phyloP scores from a whole-genome alignment of 768 basidiomycete genomes.

The Lactarius trivialis region DNA sequence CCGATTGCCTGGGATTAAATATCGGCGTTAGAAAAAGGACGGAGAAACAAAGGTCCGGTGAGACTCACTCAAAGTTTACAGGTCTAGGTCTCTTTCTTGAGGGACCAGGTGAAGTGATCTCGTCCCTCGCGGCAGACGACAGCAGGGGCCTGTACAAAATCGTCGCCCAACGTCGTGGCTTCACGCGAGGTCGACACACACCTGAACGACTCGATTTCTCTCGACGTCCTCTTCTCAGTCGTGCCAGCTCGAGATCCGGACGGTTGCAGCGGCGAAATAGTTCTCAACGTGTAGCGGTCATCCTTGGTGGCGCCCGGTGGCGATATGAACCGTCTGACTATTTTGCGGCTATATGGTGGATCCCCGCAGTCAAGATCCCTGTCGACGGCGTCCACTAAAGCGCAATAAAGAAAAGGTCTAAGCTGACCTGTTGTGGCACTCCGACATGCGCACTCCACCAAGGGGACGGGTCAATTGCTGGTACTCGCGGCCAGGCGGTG shows the following conservation, averaged over 20 bases:
- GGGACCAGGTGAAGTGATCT: not conserved
- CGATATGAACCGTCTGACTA: not conserved
- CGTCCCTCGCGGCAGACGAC: not conserved
- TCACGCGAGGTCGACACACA: not conserved
- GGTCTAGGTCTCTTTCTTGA: slow-evolving; percentile 13
- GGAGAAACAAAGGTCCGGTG: not conserved
- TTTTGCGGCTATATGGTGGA: slow-evolving; percentile 3
- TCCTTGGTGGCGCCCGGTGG: not conserved
- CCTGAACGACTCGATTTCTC: slow-evolving; percentile 11
- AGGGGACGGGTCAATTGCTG: not conserved
- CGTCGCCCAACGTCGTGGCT: not conserved
- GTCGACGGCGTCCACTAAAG: not conserved
- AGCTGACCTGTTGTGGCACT: slow-evolving; percentile 7
- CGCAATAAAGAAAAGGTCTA: not conserved
- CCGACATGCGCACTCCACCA: not conserved
- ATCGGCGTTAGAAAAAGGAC: not conserved
- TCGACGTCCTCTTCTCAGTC: slow-evolving; percentile 11
- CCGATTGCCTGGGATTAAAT: not conserved
- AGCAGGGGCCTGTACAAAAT: not conserved
- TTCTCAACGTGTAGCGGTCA: not conserved
- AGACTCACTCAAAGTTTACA: slow-evolving; percentile 5
- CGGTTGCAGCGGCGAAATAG: not conserved
- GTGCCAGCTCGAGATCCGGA: slow-evolving; percentile 1
- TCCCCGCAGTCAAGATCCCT: slow-evolving; percentile 2
- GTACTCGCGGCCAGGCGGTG: not conserved